Percentiles rank a stretch among this genome's conserved stretches.
These are phyloP conservation scores for Chaetomiaceae sp. DNA, from an alignment of 2,329 filamentous ascomycete species.

Conservation along the genomic window DNA sequence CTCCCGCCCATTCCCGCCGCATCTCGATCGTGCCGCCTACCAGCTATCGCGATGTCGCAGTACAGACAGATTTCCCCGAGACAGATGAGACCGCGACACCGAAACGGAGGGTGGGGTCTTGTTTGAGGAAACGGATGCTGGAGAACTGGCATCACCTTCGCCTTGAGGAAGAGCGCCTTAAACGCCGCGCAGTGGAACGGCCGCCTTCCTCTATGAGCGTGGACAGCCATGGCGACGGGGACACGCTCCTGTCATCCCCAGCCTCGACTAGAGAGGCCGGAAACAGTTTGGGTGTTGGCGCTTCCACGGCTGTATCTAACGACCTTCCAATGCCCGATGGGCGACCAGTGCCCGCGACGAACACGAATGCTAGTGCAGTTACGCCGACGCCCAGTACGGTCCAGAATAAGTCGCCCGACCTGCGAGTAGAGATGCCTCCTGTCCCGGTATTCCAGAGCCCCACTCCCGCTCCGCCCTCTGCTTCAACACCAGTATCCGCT, in stretches of 20 bases:
- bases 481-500: slow-evolving; percentile 44
- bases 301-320: not conserved
- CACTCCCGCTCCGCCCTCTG: slow-evolving; percentile 32
- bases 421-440: slow-evolving; percentile 55
- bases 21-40: no score
- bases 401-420: slow-evolving; percentile 42
- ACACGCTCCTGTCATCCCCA: slow-evolving; percentile 19
- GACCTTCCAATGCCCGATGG: slow-evolving; percentile 35
- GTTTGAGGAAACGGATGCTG: slow-evolving; percentile 48
- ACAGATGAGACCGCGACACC: slow-evolving; percentile 34
- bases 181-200: slow-evolving; percentile 27
- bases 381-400: slow-evolving; percentile 7
- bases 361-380: not conserved
- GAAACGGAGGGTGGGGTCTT: slow-evolving; percentile 47
- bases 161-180: slow-evolving; percentile 37
- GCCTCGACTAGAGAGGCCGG: slow-evolving; percentile 17
- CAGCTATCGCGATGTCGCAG: slow-evolving; percentile 47
- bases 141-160: slow-evolving; percentile 44
- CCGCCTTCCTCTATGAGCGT: slow-evolving; percentile 38
- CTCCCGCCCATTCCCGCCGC: slow-evolving; percentile 33
- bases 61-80: slow-evolving; percentile 51
- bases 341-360: slow-evolving; percentile 28
- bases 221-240: slow-evolving; percentile 36
- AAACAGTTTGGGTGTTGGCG: not conserved
- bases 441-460: slow-evolving; percentile 47